Base-by-base conservation (phyloP, 768 basidiomycete species). In the Boletus vermiculosoides region DNA sequence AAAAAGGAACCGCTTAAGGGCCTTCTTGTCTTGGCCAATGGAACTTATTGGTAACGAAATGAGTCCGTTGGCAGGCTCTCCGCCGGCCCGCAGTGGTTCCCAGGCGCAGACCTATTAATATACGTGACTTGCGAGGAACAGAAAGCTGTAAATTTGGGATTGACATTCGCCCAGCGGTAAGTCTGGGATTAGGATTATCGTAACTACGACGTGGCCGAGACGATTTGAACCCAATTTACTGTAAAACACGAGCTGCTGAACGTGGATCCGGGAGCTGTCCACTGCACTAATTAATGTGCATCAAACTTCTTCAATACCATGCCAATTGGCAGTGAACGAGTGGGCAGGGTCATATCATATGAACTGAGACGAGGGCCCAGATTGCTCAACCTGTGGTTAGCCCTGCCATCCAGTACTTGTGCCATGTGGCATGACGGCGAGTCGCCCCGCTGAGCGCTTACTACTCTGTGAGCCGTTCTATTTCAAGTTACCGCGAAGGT, bases 291-390 rank as follows among this genome's bases (percentile, higher is more conserved):
- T 23, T 60, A 50, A 52, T 53, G 45, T 13, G 45, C 18, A 58
- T 58, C 47, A 40, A 57, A 22, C 40, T 20, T 41, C 11, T 12
- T 22, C 41, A 8, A 22, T 30, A 10, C 23, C 25, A n/a, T 6
- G 57, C 30, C 40, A 20, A 37, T 39, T 45, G 59, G 59, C 59
- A 13, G 59, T 56, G 51, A 50, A 23, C 34, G 5, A 20, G 41
- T 37, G 4, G 56, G 41, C 46, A 8, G 22, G 34, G 37, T 56
- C 39, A 57, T 30, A 30, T 31, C 25, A n/a, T 12, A 5, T 34
- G 16, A 49, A 53, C 4, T n/a, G 20, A 22, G 12, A n/a, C 12
- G 2, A 20, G 5, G n/a, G 2, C 31, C 4, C n/a, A n/a, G n/a
- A n/a, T n/a, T n/a, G 44, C 16, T 18, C 9, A 25, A 23, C 23